phyloP scores from a whole-genome alignment of 768 basidiomycete species.

The Lactarius sp. region DNA sequence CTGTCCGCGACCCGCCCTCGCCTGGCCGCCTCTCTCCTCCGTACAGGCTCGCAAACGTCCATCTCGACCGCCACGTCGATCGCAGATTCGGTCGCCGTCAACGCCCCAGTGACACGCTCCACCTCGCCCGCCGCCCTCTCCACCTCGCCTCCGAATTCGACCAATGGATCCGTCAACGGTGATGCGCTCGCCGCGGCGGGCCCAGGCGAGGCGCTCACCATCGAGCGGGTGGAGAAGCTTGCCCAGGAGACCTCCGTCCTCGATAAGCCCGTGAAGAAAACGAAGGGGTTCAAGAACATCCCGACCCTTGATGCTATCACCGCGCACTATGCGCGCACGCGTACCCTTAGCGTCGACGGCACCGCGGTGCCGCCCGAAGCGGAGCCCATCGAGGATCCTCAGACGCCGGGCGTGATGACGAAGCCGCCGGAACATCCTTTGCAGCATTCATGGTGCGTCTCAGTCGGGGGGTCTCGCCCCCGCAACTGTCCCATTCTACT shows the following conservation, averaged over 20 bases:
- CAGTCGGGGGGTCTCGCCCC: background rate
- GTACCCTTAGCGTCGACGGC: conserved; percentile 54
- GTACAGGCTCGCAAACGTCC: conserved; percentile 52
- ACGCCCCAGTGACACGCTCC: conserved; percentile 61
- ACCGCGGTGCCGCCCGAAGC: conserved; percentile 69
- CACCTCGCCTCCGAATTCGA: conserved; percentile 44
- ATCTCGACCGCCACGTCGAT: conserved; percentile 32
- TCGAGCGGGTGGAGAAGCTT: conserved; percentile 60
- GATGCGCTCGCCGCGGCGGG: conserved; percentile 29
- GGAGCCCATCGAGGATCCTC: conserved; percentile 76
- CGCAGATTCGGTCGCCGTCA: conserved; percentile 62
- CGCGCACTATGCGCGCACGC: conserved; percentile 65
- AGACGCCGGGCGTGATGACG: conserved; percentile 69
- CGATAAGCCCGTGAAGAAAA: conserved; percentile 29
- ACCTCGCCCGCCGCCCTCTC: conserved; percentile 54
- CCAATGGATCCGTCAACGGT: conserved; percentile 37
- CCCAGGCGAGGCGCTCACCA: conserved; percentile 52
- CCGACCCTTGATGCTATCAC: conserved; percentile 84
- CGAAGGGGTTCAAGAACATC: conserved; percentile 80
- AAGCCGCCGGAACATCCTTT: conserved; percentile 77
- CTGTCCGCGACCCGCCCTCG: conserved; percentile 51
- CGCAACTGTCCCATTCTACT: background rate
- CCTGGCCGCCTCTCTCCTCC: conserved; percentile 65
- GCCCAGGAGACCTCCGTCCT: conserved; percentile 46
- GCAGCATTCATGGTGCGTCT: conserved; percentile 70